Percentiles rank a stretch among this genome's conserved stretches.
Evolutionary conservation across 768 basidiomycete genomes (phyloP).

Genomic region (Phaffia tasmanica): DNA sequence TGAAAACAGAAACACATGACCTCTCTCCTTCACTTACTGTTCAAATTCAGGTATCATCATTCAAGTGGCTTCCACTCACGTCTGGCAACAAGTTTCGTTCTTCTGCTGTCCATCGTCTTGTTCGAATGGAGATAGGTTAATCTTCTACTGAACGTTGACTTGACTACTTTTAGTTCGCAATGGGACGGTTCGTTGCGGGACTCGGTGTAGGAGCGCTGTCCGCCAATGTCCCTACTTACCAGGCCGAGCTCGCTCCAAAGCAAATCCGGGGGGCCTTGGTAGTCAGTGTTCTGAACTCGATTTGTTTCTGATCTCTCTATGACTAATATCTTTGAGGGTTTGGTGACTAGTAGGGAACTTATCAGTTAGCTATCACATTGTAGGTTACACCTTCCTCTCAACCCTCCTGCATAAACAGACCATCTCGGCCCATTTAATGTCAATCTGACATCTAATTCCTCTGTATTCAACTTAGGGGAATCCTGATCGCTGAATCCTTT

Average conservation of each 20-base stretch:
- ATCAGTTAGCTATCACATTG: slow-evolving; percentile 47
- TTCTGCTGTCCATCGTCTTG: slow-evolving; percentile 18
- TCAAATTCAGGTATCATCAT: slow-evolving; percentile 41
- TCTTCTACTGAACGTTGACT: background rate
- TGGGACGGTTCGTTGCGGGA: slow-evolving; percentile 57
- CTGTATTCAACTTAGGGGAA: slow-evolving; percentile 36
- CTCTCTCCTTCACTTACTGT: background rate
- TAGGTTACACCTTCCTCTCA: background rate
- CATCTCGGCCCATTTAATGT: background rate
- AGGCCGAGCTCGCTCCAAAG: slow-evolving; percentile 61
- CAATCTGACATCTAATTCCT: slow-evolving; percentile 38
- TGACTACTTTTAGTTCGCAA: background rate
- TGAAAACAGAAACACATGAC: slow-evolving; percentile 1
- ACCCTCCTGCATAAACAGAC: background rate
- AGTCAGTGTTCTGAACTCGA: background rate
- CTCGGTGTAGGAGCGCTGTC: slow-evolving; percentile 58
- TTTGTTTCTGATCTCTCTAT: too few relatives aligned
- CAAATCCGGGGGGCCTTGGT: slow-evolving; percentile 54
- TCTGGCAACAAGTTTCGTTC: slow-evolving; percentile 53
- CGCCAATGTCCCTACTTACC: slow-evolving; percentile 49
- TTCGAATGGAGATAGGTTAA: background rate
- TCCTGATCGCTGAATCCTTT: slow-evolving; percentile 47
- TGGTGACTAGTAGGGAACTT: slow-evolving; percentile 16
- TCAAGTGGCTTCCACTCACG: slow-evolving; percentile 45
- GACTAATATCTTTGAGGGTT: too few relatives aligned